Conservation (phyloP, 202 grass and related monocot genomes). For the Carex arenaria region DNA sequence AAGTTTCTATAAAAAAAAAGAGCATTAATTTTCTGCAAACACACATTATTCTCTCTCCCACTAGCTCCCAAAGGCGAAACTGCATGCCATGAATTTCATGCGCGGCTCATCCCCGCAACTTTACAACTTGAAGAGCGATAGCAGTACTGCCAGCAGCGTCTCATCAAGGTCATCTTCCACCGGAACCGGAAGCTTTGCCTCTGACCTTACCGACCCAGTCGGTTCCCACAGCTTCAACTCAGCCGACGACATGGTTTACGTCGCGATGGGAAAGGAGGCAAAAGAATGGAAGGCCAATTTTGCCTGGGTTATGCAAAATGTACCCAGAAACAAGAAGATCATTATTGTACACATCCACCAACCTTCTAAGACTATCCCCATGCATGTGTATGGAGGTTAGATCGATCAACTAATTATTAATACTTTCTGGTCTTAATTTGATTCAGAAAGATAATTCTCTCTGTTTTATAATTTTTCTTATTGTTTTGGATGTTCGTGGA, state of each 20-base stretch:
- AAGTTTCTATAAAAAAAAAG: too few species aligned
- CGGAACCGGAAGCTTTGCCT: neutral
- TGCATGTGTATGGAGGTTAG: slow-evolving; percentile 14
- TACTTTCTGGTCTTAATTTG: neutral
- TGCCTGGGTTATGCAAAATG: slow-evolving; percentile 28
- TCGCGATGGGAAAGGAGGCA: slow-evolving; percentile 28
- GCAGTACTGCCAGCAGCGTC: neutral
- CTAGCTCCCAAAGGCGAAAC: too few species aligned
- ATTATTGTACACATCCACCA: slow-evolving; percentile 33
- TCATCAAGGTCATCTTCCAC: neutral
- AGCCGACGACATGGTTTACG: neutral
- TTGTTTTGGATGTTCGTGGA: too few species aligned
- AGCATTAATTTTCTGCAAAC: too few species aligned
- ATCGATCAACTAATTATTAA: neutral
- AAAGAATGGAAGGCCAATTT: slow-evolving; percentile 30
- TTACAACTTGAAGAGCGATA: neutral
- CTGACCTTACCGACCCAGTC: neutral
- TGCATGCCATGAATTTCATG: neutral
- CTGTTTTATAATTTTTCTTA: too few species aligned
- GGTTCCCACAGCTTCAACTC: neutral
- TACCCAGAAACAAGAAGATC: slow-evolving; percentile 12
- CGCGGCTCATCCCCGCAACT: neutral
- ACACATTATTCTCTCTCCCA: neutral
- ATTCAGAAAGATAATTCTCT: neutral
- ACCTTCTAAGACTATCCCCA: slow-evolving; percentile 19